phyloP scores from a whole-genome alignment of 2,329 filamentous ascomycete genomes.

The Fusarium dlaminii region DNA sequence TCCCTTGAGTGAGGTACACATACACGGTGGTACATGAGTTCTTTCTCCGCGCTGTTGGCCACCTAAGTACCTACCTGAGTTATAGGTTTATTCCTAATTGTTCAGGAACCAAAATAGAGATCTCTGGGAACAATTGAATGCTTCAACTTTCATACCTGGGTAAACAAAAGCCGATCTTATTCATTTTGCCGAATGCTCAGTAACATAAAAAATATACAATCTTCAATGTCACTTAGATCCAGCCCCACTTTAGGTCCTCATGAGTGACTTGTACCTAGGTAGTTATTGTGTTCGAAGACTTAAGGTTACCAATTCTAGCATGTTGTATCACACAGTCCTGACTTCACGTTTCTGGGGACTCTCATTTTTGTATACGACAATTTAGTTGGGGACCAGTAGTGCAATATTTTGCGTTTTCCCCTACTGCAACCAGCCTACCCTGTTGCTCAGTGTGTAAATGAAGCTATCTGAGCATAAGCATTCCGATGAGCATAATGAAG shows the following conservation, averaged over 20 bases:
- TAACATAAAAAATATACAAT: neutral
- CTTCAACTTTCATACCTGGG: neutral
- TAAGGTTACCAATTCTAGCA: neutral
- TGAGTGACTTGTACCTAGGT: neutral
- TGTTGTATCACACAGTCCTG: neutral
- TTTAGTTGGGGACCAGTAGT: neutral
- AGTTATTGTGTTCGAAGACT: neutral
- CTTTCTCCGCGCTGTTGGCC: conserved; percentile 7
- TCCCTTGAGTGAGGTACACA: neutral
- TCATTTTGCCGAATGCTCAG: neutral
- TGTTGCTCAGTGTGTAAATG: neutral
- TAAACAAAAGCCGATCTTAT: neutral
- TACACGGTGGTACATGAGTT: neutral
- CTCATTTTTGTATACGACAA: neutral
- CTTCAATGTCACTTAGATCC: neutral
- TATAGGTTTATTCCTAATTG: conserved; percentile 17
- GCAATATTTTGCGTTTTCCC: neutral
- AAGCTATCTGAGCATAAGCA: neutral
- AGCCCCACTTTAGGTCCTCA: neutral
- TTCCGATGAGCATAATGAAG: neutral
- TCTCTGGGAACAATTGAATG: neutral
- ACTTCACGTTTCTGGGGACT: neutral
- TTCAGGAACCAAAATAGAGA: conserved; percentile 18
- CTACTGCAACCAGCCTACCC: neutral
- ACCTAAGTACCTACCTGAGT: neutral